phyloP scores from a whole-genome alignment of 176 grass and related monocot species.

The Oryza punctata region DNA sequence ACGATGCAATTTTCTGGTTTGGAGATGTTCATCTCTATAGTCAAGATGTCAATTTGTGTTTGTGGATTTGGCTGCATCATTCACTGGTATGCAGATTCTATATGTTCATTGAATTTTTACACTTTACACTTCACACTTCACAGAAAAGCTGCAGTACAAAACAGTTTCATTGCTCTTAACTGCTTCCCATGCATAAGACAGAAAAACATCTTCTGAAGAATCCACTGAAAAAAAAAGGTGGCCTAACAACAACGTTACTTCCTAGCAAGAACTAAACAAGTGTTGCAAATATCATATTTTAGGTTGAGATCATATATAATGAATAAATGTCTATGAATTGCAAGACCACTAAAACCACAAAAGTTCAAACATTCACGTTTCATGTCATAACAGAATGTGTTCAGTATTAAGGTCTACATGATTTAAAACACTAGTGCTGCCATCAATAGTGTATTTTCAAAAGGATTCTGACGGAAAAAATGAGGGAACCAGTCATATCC shows the following conservation, averaged over 20 bases:
- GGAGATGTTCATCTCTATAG: no score
- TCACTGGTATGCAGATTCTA: no score
- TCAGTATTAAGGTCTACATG: neutral
- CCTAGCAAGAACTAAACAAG: neutral
- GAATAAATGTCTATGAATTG: neutral
- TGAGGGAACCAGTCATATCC: neutral
- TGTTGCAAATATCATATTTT: neutral
- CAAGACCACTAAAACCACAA: neutral
- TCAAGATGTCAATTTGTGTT: no score
- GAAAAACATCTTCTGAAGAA: neutral
- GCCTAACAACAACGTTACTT: neutral
- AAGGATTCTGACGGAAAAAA: neutral
- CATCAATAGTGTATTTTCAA: neutral
- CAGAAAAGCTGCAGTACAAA: neutral
- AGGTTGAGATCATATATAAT: slow-evolving; percentile 3
- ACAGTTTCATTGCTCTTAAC: neutral
- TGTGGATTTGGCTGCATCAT: no score
- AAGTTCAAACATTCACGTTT: neutral
- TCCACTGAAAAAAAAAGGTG: neutral
- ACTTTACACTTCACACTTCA: no score
- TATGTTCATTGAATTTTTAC: no score
- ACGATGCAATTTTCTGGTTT: no score
- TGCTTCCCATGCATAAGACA: neutral
- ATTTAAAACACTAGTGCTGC: neutral
- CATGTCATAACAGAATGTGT: neutral